phyloP scores from a whole-genome alignment of 257 asterid genomes.

The Cinchona pubescens region DNA sequence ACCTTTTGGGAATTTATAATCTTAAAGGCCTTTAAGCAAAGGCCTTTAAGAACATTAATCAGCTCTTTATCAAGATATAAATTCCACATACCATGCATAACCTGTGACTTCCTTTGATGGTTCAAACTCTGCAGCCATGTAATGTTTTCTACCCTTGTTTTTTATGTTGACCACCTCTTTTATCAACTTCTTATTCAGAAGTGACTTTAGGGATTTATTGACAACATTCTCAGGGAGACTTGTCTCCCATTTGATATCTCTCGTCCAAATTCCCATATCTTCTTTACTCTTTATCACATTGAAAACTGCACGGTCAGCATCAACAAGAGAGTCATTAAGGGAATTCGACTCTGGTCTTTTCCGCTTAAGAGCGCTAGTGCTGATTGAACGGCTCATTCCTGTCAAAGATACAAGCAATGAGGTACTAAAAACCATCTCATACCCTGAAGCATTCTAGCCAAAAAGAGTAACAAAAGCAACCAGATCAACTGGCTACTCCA shows the following conservation, averaged over 20 bases:
- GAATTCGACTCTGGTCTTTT: slow-evolving; percentile 41
- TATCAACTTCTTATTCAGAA: slow-evolving; percentile 32
- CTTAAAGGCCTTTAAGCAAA: slow-evolving; percentile 35
- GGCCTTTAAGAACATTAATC: slow-evolving; percentile 21
- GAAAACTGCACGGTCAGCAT: slow-evolving; percentile 44
- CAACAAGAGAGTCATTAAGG: slow-evolving; percentile 22
- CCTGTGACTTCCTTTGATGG: slow-evolving; percentile 68
- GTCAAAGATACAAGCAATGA: background rate
- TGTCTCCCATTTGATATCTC: slow-evolving; percentile 41
- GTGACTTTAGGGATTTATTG: slow-evolving; percentile 37
- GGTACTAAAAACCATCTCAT: no score
- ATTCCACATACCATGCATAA: slow-evolving; percentile 55
- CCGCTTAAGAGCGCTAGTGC: slow-evolving; percentile 31
- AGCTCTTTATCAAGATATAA: slow-evolving; percentile 47
- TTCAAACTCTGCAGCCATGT: slow-evolving; percentile 57
- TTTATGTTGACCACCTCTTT: slow-evolving; percentile 50
- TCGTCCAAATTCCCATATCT: slow-evolving; percentile 38
- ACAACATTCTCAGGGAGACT: slow-evolving; percentile 27
- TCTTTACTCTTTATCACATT: slow-evolving; percentile 35
- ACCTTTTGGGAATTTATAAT: slow-evolving; percentile 32
- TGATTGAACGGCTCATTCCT: slow-evolving; percentile 26
- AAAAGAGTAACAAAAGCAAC: no score
- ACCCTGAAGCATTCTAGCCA: no score
- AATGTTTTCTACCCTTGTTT: slow-evolving; percentile 38
- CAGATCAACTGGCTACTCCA: no score